Evolutionary conservation across 306 rosid species (phyloP), one percentile per base, ranked within the genome.

Genomic region (Lathyrus sativus): DNA sequence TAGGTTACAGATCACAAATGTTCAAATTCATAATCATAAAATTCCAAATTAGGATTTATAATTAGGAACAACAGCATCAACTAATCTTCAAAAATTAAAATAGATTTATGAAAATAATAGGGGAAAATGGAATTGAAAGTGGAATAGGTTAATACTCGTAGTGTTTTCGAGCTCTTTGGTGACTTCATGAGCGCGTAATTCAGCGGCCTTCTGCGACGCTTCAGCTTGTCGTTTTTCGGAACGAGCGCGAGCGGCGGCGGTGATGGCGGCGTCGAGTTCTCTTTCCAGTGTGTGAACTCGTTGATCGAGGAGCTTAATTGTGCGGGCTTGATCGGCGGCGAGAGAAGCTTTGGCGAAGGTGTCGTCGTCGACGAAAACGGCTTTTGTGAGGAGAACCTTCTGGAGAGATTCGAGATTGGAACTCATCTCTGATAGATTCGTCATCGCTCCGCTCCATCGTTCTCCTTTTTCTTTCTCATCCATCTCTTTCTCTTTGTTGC

Each of bases 141-240:
- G 26, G 26, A 24, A 24, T 2, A 19, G 54, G 24, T 53, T 10
- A 26, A 9, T 89, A 92, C 98, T 90, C 70, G 97, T 86, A 69
- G 97, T 93, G 85, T 90, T 93, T 85, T 93, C 98, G 3, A 93
- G 97, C 80, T 93, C 98, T 73, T 46, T 84, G 12, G 93, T 88
- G 80, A 90, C 79, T 49, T 90, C 88, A 8, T 74, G 90, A 29
- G 96, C 85, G 70, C 75, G 97, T 14, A 82, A 75, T 48, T 93
- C 98, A 84, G 96, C 93, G 14, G 90, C 83, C 78, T 78, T 90
- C 71, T 85, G 97, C 0, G 91, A 85, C 5, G 97, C 85, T 70
- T 93, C 98, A 2, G 96, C 98, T 65, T 83, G 91, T 9, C 96
- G 90, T 68, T 86, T 93, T 51, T 90, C 98, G 3, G 93, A 85